Evolutionary conservation across 345 rosid genomes (phyloP), one percentile per base, ranked within the genome.

Genomic region (Combretum micranthum): DNA sequence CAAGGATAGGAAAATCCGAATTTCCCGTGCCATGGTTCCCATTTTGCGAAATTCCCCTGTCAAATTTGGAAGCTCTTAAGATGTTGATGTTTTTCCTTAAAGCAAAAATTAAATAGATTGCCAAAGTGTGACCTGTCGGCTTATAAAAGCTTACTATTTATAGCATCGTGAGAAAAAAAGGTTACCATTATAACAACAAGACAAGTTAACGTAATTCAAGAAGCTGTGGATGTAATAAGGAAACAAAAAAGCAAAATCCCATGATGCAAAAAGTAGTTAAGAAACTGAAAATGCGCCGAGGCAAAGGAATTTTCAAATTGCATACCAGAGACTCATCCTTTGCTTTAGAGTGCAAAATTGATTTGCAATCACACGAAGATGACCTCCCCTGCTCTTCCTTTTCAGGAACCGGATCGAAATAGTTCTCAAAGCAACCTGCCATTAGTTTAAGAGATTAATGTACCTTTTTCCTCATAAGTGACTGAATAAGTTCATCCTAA

Each of bases 21-120:
- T 44, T 75, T 76, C 2, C 97, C 90, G 47, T 93, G 97, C 79
- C 92, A 82, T 8, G 96, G 99, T 72, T 93, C 99, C 99, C 99
- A 93, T 78, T 71, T 85, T 6, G 97, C 97, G 58, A 89, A 88
- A 72, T 75, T 81, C 51, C 76, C 84, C 98, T 92, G 66, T 21
- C 1, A 3, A 44, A 51, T 42, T 11, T 8, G 0, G 5, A 39
- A 57, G 43, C 14, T 37, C 37, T 45, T 64, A 20, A 1, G 14
- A 16, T 43, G 11, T 12, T 11, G 13, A 55, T 37, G 8, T n/a
- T 4, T 15, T 25, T 15, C 42, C 21, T 13, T 16, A 10, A 20
- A 46, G 49, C 43, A 23, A 1, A 14, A 39, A 21, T 21, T 13
- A 23, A 12, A 13, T 45, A 47, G 44, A 50, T 17, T 20, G 26